Evolutionary conservation across 2,329 filamentous ascomycete species (phyloP), one percentile per base, ranked within the genome.

Genomic region (Aphanocladium album): DNA sequence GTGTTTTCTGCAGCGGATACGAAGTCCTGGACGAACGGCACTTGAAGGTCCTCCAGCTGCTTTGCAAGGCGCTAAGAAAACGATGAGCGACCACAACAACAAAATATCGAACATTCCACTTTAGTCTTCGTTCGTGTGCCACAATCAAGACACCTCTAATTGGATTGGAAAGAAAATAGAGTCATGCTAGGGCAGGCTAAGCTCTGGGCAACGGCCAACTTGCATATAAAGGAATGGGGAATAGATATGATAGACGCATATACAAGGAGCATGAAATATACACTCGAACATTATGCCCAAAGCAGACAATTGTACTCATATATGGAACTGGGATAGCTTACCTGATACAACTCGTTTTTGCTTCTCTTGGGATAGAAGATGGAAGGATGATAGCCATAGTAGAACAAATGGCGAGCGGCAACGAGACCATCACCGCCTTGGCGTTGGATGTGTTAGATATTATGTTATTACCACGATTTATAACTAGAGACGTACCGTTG

Each of bases 291-390:
- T 8, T 9, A 46, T 12, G n/a, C 16, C 4, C 25, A 12, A 12
- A 23, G 9, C 19, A 2, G n/a, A 9, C 12, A 46, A 43, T 7
- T 21, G 30, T 2, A 46, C 1, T 5, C n/a, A 35, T 1, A n/a
- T 16, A 21, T 17, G 19, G 54, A 47, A 45, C 9, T 23, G 25
- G 23, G 37, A 54, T 37, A 53, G 67, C 75, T 67, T 74, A 91
- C 90, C 78, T 90, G 84, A 71, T 96, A 98, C 3, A 98, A 81
- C 53, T 96, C 92, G 66, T 92, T 93, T 72, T 93, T 95, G 73
- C 88, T 88, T 60, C 91, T 85, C 74, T 98, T 98, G 1, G 95
- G 95, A 70, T 96, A 98, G 78, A 95, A 98, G 49, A 99, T 81
- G 9, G 86, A 89, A 3, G 93, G 93, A 25, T 84, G 83, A 76